Evolutionary conservation across 176 grass and related monocot genomes (phyloP), one percentile per base, ranked within the genome.

Genomic region (Ananas comosus): DNA sequence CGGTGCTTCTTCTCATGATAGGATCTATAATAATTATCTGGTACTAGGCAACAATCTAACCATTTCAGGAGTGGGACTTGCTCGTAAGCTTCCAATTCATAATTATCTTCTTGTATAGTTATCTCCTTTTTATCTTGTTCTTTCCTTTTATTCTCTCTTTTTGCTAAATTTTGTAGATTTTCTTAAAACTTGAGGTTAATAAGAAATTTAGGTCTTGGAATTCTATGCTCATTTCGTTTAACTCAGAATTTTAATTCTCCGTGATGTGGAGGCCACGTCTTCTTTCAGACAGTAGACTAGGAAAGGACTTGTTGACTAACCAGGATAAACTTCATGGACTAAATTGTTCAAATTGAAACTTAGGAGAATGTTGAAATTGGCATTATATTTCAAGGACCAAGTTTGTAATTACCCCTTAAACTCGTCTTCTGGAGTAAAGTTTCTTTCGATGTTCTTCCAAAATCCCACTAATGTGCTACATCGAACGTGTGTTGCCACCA

Each of bases 1-100:
- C 53, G 94, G 94, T 64, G 94, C 94, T 49, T 99, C 94, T 79
- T 72, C 94, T 17, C 89, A 99, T 80, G 94, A 99, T 53, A 92
- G 94, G 72, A 88, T 85, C 53, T 99, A 99, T 72, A 85, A 33
- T 75, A 99, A 99, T 67, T 79, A 82, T 59, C 64, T 93, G 80
- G 77, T 93, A 51, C 94, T 99, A 42, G 94, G 89, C 51, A 99
- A 90, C 87, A 92, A 90, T 83, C 59, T 81, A 54, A 93, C 89
- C 25, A 92, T 99, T 85, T 49, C 78, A 64, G 94, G 89, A 83
- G 94, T 93, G 27, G 94, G 94, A 9, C 89, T 99, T 76, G 89
- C 94, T 67, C 65, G 94, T 99, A 90, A 93, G 94, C 84, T 81
- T 73, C 24, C 3, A 64, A 68, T 14, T 25, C 5, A 10, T 21